phyloP scores from a whole-genome alignment of 108 stramenopile species.

The Cyclotella atomus region DNA sequence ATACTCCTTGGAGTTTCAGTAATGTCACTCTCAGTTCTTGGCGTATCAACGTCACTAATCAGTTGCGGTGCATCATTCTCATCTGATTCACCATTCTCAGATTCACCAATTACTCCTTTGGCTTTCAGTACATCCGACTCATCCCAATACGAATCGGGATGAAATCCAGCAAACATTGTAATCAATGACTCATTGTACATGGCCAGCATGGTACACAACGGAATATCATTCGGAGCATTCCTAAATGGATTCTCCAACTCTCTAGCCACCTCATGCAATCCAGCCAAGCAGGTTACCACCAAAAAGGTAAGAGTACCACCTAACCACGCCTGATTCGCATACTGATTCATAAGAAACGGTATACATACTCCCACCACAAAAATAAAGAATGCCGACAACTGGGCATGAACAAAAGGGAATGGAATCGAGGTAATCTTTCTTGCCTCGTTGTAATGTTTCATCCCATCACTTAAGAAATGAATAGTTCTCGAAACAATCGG shows the following conservation, averaged over 20 bases:
- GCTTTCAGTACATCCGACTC: slow-evolving; percentile 27
- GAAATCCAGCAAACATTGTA: slow-evolving; percentile 73
- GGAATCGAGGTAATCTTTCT: slow-evolving; percentile 79
- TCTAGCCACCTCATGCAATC: slow-evolving; percentile 79
- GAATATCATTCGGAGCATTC: slow-evolving; percentile 79
- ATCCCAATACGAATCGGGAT: slow-evolving; percentile 81
- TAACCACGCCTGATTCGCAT: slow-evolving; percentile 53
- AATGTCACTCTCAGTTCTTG: neutral
- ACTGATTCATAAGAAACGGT: slow-evolving; percentile 78
- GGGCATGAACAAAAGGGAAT: slow-evolving; percentile 83
- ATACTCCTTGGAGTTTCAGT: neutral
- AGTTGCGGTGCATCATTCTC: neutral
- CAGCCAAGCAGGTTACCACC: slow-evolving; percentile 62
- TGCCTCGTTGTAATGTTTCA: slow-evolving; percentile 78
- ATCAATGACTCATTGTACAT: slow-evolving; percentile 78
- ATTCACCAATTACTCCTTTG: neutral
- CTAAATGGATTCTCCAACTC: slow-evolving; percentile 86
- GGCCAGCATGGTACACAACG: slow-evolving; percentile 69
- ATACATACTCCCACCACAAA: slow-evolving; percentile 50
- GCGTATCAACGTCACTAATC: neutral
- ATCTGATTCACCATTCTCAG: neutral
- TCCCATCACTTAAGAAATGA: slow-evolving; percentile 80
- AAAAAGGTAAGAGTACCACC: slow-evolving; percentile 64
- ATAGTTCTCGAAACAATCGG: slow-evolving; percentile 73
- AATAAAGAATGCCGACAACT: slow-evolving; percentile 68